phyloP scores from a whole-genome alignment of 2,329 filamentous ascomycete genomes.

The Microcyclosporella mali region DNA sequence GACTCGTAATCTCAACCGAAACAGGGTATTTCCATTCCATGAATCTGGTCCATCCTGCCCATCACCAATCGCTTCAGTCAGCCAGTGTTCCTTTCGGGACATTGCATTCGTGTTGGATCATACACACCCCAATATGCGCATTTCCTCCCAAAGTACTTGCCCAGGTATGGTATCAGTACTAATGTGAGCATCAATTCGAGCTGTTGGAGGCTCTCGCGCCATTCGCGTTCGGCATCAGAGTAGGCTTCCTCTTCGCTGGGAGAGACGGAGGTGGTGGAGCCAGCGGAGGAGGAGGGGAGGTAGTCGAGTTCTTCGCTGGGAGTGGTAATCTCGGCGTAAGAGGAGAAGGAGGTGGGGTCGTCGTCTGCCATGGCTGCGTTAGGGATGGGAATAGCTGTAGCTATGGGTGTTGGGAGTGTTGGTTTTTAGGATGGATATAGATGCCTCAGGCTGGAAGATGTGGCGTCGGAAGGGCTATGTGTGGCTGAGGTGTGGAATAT shows the following conservation, averaged over 20 bases:
- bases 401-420: neutral
- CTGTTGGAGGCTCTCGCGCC: conserved; percentile 91
- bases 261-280: conserved; percentile 42
- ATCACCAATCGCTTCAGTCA: too few species aligned
- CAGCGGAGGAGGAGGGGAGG: conserved; percentile 47
- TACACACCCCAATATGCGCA: conserved; percentile 91
- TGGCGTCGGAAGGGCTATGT: too few species aligned
- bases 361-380: conserved; percentile 26
- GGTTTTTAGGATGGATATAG: neutral
- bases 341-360: conserved; percentile 43
- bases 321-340: conserved; percentile 44
- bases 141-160: conserved; percentile 90
- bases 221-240: conserved; percentile 88
- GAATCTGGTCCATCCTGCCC: conserved; percentile 77
- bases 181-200: conserved; percentile 88
- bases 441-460: too few species aligned
- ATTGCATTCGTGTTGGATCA: too few species aligned
- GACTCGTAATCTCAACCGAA: conserved; percentile 55
- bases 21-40: conserved; percentile 93
- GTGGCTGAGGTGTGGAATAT: too few species aligned
- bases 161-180: conserved; percentile 87
- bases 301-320: conserved; percentile 43
- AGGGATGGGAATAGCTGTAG: neutral
- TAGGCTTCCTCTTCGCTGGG: conserved; percentile 43
- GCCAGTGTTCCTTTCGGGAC: too few species aligned